Base-by-base conservation (phyloP, 495 filamentous ascomycete genomes). In the Talaromyces liani region DNA sequence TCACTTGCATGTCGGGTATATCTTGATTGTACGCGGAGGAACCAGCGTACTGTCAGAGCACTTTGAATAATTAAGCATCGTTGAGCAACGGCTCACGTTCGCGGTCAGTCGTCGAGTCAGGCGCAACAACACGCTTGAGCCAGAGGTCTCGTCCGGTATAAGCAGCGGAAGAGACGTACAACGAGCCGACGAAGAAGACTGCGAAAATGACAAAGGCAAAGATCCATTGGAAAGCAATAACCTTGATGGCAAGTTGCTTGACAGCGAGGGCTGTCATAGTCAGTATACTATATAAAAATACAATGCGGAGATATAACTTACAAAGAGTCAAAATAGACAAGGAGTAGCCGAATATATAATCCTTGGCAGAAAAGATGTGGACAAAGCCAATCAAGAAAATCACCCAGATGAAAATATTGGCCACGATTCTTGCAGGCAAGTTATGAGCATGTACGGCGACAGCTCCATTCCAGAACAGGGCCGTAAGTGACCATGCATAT, bases 391-490 rank as follows among this genome's bases (percentile, higher is more conserved):
- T 87, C 2, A 82, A 80, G 33, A 92, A 76, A 62, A 93, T 85
- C 25, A 84, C 84, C 92, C 92, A 97, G 70, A 96, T 87, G 60
- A 89, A 88, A 65, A 96, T 77, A 66, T 96, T 95, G 10, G 91
- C 92, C 12, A 93, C 80, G 65, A 95, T 87, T 12, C 90, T 78
- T 1, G 88, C 87, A 8, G 87, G 78, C 1, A 91, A 70, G 41
- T 72, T 79, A 61, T 88, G 79, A 47, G 76, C 77, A 60, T 79
- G 65, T 16, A 92, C 85, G 69, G 87, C 88, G 59, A 91, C 88
- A 5, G 92, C 90, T 4, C 92, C 92, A 66, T 91, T 89, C 89
- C 90, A 95, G 77, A 91, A 91, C 34, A 96, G 76, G 36, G 90
- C 88, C 33, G 92, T 86, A 65, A 92, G 86, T 0, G 87, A 89